These are phyloP conservation scores for Pseudozyma sp. DNA, from an alignment of 1,284 basidiomycete genomes.

Conservation along the genomic window DNA sequence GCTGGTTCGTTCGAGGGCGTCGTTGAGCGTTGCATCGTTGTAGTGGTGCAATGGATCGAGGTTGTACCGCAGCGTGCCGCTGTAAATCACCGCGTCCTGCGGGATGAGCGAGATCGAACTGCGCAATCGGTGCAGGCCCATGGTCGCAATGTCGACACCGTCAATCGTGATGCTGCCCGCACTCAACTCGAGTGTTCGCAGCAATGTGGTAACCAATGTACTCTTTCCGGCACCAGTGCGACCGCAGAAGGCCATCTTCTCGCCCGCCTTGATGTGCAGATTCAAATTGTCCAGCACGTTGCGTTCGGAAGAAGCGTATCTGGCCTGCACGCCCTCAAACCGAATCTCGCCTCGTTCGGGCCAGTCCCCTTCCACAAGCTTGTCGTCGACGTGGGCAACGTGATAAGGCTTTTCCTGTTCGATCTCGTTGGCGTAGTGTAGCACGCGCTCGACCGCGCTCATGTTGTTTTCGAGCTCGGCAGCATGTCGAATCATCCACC, in stretches of 20 bases:
- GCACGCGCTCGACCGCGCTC: slow-evolving; percentile 80
- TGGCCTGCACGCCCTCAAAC: slow-evolving; percentile 75
- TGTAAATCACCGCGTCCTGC: slow-evolving; percentile 81
- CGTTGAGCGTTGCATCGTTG: slow-evolving; percentile 66
- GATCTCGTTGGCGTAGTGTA: slow-evolving; percentile 77
- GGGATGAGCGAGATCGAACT: slow-evolving; percentile 79
- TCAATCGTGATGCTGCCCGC: slow-evolving; percentile 61
- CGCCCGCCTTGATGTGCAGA: slow-evolving; percentile 59
- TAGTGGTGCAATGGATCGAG: slow-evolving; percentile 80
- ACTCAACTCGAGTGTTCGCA: slow-evolving; percentile 70
- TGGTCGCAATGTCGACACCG: slow-evolving; percentile 72
- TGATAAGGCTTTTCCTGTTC: slow-evolving; percentile 29
- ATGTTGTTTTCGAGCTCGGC: slow-evolving; percentile 71
- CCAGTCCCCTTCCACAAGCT: slow-evolving; percentile 60
- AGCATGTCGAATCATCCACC: slow-evolving; percentile 82
- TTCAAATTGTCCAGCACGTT: slow-evolving; percentile 75
- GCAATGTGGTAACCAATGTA: slow-evolving; percentile 37
- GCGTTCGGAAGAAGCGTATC: slow-evolving; percentile 70
- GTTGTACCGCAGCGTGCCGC: slow-evolving; percentile 76
- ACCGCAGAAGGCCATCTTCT: slow-evolving; percentile 61
- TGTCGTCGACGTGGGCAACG: slow-evolving; percentile 67
- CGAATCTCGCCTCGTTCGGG: slow-evolving; percentile 52
- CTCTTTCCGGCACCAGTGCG: slow-evolving; percentile 58
- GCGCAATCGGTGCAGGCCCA: slow-evolving; percentile 73
- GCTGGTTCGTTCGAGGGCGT: slow-evolving; percentile 62